These are phyloP conservation scores for Diplodia corticola DNA, from an alignment of 2,329 filamentous ascomycete species.

Conservation along the genomic window DNA sequence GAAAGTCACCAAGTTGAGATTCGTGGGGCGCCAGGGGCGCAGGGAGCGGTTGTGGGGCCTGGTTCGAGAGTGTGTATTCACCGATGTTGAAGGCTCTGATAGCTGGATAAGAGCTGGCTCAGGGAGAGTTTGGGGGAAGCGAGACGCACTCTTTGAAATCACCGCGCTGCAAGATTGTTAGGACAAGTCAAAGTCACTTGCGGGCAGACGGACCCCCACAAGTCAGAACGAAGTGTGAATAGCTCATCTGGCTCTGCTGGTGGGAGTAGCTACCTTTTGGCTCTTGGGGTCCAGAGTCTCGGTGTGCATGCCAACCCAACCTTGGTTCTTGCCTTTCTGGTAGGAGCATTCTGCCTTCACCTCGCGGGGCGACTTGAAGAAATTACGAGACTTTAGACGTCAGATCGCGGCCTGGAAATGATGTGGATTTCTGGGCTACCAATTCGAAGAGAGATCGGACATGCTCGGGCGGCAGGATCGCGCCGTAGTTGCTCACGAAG, in stretches of 20 bases:
- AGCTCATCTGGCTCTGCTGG: neutral
- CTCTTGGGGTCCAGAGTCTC: constrained; percentile 84
- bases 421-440: constrained; percentile 49
- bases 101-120: constrained; percentile 11
- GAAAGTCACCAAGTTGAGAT: constrained; percentile 65
- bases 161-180: constrained; percentile 52
- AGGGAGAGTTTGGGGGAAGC: neutral
- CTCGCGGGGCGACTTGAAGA: constrained; percentile 69
- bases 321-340: constrained; percentile 69
- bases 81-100: constrained; percentile 87
- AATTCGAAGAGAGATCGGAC: constrained; percentile 73
- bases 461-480: constrained; percentile 61
- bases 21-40: constrained; percentile 61
- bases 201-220: neutral
- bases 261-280: constrained; percentile 62
- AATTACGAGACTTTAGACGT: constrained; percentile 61
- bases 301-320: constrained; percentile 84
- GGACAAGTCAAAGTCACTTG: neutral
- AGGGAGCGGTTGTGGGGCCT: constrained; percentile 77
- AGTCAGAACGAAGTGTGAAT: neutral
- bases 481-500: constrained; percentile 74
- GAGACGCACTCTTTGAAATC: constrained; percentile 80
- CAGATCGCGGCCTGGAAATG: neutral
- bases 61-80: constrained; percentile 63
- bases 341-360: constrained; percentile 78